Percentiles rank a stretch among this genome's conserved stretches.
phyloP scores from a whole-genome alignment of 257 asterid genomes.

The Solanum stenotomum region DNA sequence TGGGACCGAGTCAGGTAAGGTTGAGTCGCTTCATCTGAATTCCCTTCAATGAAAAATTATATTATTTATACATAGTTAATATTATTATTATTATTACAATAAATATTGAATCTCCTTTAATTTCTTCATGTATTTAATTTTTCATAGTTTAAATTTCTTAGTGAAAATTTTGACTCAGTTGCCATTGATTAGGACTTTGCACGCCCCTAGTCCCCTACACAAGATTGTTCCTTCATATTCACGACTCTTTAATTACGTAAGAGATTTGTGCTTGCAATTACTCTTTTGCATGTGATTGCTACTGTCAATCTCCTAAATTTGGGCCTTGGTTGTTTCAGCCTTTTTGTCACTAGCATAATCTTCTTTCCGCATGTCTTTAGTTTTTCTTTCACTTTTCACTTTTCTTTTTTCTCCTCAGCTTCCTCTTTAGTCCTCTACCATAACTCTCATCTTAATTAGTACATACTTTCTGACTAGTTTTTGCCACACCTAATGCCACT shows the following conservation, averaged over 20 bases:
- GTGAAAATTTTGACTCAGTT: not conserved
- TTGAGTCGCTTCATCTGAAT: not conserved
- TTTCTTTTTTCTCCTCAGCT: not conserved
- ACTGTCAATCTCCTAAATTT: not conserved
- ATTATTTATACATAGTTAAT: too few species aligned
- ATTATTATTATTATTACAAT: too few species aligned
- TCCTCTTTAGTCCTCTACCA: not conserved
- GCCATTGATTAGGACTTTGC: not conserved
- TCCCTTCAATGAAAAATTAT: too few species aligned
- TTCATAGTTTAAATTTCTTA: not conserved
- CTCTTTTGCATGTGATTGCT: not conserved
- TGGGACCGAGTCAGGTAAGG: not conserved
- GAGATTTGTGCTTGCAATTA: not conserved
- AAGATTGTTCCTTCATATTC: not conserved
- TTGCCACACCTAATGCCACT: not conserved
- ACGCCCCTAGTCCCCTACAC: not conserved
- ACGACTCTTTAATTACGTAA: not conserved
- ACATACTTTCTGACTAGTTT: not conserved
- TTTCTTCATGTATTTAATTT: not conserved
- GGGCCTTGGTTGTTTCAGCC: not conserved
- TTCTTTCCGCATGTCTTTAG: not conserved
- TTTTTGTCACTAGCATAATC: not conserved
- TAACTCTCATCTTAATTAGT: not conserved
- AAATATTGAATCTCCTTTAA: too few species aligned
- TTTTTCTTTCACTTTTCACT: not conserved